A percentile compares a stretch with the other conserved stretches of the same genome.
phyloP scores from a whole-genome alignment of 2,329 filamentous ascomycete genomes.

The Hyphodiscus sp. region DNA sequence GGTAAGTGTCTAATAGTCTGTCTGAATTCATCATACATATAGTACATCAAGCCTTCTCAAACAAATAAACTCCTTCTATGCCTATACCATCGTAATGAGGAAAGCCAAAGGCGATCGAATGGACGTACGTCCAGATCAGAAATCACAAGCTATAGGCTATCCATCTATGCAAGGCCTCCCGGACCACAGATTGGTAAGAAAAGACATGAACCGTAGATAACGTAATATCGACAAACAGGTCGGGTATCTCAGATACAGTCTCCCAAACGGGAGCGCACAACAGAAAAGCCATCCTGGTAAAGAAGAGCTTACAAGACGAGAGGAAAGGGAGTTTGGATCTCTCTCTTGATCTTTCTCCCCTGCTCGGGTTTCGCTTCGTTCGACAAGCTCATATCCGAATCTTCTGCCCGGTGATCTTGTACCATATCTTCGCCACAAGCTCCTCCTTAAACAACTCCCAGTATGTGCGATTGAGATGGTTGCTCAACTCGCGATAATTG shows the following conservation, averaged over 20 bases:
- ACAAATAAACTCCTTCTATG: no score
- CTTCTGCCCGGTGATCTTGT: constrained; percentile 53
- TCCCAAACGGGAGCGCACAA: neutral
- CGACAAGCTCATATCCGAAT: constrained; percentile 21
- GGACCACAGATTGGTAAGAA: neutral
- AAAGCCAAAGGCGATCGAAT: no score
- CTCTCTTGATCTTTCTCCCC: no score
- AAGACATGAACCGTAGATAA: neutral
- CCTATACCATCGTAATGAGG: no score
- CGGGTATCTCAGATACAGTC: neutral
- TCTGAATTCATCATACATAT: no score
- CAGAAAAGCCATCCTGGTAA: no score
- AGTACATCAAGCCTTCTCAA: no score
- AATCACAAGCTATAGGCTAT: neutral
- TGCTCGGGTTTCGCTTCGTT: no score
- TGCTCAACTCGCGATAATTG: constrained; percentile 85
- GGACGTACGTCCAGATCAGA: neutral
- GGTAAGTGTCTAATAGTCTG: no score
- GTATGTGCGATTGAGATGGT: constrained; percentile 73
- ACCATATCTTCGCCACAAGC: constrained; percentile 53
- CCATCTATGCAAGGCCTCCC: neutral
- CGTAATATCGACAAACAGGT: neutral
- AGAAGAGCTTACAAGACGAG: neutral
- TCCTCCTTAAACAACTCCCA: constrained; percentile 76
- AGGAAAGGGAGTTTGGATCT: neutral